A percentile compares a stretch with the other conserved stretches of the same genome.
phyloP scores from a whole-genome alignment of 257 asterid species.

The Gentiana dahurica region DNA sequence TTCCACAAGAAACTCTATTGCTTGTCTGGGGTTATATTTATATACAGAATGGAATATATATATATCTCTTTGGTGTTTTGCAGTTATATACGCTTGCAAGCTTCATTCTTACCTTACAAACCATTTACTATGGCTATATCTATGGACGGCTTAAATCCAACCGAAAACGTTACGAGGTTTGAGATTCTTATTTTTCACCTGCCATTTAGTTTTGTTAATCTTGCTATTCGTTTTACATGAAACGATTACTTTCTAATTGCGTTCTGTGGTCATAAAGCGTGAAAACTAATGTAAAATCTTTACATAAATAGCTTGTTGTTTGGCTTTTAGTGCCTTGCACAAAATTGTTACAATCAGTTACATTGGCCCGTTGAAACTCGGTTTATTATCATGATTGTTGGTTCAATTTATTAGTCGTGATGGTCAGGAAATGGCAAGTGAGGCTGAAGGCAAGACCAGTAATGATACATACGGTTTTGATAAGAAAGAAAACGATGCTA shows the following conservation, averaged over 20 bases:
- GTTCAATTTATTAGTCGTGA: neutral
- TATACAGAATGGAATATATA: neutral
- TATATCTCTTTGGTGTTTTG: conserved; percentile 9
- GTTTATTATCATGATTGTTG: too few relatives aligned
- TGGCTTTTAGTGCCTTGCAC: too few relatives aligned
- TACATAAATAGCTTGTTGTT: too few relatives aligned
- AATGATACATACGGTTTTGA: conserved; percentile 20
- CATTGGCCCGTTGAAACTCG: too few relatives aligned
- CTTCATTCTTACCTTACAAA: conserved; percentile 32
- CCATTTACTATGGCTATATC: conserved; percentile 42
- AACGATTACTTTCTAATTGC: too few relatives aligned
- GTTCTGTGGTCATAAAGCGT: too few relatives aligned
- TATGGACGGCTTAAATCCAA: conserved; percentile 38
- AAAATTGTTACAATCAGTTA: too few relatives aligned
- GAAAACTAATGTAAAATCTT: too few relatives aligned
- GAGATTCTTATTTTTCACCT: conserved; percentile 6
- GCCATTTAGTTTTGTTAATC: neutral
- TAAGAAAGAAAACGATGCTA: conserved; percentile 7
- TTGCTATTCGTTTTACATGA: neutral
- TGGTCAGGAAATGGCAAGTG: conserved; percentile 25
- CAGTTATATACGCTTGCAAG: conserved; percentile 52
- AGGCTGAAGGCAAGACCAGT: conserved; percentile 18
- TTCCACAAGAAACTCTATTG: too few relatives aligned
- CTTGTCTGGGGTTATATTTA: too few relatives aligned
- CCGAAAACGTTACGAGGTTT: conserved; percentile 35